phyloP scores from a whole-genome alignment of 2,329 filamentous ascomycete genomes.

The Aspergillus fijiensis region DNA sequence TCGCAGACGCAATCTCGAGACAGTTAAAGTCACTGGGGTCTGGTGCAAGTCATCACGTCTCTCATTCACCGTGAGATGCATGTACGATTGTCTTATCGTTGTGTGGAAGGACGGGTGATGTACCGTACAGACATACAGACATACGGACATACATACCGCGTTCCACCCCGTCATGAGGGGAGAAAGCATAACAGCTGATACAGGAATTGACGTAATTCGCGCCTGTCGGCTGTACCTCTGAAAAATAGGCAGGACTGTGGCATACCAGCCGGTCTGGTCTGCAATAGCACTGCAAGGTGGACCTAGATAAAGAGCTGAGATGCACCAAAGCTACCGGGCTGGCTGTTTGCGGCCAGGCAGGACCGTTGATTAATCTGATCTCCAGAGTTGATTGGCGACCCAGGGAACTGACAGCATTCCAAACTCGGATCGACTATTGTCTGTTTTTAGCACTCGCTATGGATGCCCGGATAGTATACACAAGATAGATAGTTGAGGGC shows the following conservation, averaged over 20 bases:
- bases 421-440: neutral
- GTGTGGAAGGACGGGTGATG: neutral
- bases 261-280: constrained; percentile 9
- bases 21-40: neutral
- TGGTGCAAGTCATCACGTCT: neutral
- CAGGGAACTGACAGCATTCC: constrained; percentile 14
- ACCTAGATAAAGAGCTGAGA: neutral
- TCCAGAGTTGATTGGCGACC: constrained; percentile 5
- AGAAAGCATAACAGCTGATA: neutral
- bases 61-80: neutral
- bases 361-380: neutral
- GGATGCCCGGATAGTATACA: neutral
- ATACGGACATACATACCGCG: neutral
- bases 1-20: neutral
- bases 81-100: constrained; percentile 1
- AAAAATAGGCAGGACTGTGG: neutral
- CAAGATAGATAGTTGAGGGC: neutral
- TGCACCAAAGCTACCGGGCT: neutral
- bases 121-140: neutral
- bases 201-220: constrained; percentile 4
- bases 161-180: neutral
- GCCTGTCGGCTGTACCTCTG: constrained; percentile 3
- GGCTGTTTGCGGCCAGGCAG: constrained; percentile 3
- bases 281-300: constrained; percentile 4
- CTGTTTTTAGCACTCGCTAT: neutral